Evolutionary conservation across 352 stramenopile species (phyloP).

Genomic region (Pilasporangium apinafurcum): DNA sequence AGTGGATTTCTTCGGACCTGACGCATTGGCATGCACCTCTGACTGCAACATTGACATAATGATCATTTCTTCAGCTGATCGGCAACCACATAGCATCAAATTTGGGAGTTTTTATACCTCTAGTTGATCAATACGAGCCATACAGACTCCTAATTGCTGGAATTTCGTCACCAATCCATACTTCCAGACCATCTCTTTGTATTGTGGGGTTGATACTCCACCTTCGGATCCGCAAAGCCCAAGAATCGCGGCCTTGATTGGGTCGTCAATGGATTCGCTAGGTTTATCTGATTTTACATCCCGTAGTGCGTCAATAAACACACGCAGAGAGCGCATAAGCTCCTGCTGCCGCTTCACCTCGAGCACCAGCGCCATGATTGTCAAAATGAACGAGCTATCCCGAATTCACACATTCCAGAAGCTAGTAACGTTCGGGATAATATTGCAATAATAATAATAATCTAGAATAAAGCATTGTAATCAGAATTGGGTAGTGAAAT

Average conservation of each 20-base stretch:
- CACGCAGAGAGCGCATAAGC: conserved; percentile 44
- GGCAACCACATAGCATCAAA: not conserved
- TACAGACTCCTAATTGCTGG: conserved; percentile 32
- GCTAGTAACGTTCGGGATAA: conserved; percentile 6
- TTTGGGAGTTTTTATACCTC: conserved; percentile 15
- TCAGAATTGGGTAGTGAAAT: not conserved
- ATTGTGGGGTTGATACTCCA: conserved; percentile 2
- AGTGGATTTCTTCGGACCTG: conserved; percentile 3
- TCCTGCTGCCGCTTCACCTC: conserved; percentile 41
- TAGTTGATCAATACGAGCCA: conserved; percentile 35
- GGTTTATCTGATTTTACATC: conserved; percentile 34
- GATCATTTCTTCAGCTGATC: not conserved
- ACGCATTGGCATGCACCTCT: not conserved
- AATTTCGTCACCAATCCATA: conserved; percentile 30
- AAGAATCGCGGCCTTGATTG: conserved; percentile 25
- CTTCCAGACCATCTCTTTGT: conserved; percentile 19
- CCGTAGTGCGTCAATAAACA: conserved; percentile 64
- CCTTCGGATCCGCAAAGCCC: conserved; percentile 15
- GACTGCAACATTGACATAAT: not conserved
- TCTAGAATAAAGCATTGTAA: not conserved
- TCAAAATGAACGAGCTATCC: not conserved
- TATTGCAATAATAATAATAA: not conserved
- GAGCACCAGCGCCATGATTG: conserved; percentile 7
- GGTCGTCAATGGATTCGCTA: conserved; percentile 9
- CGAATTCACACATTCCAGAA: conserved; percentile 4